Percentiles rank a stretch among this genome's conserved stretches.
Conservation (phyloP, 2,329 filamentous ascomycete genomes). For the Lecanicillium sp. region DNA sequence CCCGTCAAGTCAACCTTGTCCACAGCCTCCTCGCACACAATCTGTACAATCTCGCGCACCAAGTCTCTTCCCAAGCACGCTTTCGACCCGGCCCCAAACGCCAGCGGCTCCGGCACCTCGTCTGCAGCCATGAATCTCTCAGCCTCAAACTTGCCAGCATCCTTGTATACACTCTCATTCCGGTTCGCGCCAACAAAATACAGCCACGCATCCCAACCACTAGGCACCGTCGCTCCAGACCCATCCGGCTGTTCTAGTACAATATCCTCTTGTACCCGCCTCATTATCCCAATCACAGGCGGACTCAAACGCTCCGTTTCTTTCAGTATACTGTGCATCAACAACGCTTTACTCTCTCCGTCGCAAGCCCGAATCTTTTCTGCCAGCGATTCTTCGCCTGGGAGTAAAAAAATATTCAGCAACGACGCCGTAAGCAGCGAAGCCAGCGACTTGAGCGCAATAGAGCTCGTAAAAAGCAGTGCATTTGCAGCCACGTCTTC, state of each 20-base stretch:
- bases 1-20: neutral
- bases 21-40: neutral
- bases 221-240: neutral
- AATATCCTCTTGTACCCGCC: neutral
- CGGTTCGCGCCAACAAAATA: neutral
- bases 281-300: neutral
- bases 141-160: neutral
- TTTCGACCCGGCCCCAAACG: neutral
- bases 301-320: neutral
- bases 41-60: neutral
- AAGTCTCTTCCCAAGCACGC: neutral
- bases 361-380: neutral
- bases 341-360: neutral
- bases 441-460: neutral
- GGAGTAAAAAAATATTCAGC: neutral
- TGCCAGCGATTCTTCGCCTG: neutral
- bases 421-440: neutral
- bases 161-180: neutral
- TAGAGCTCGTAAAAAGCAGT: neutral
- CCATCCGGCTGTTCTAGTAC: neutral
- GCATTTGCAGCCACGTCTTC: neutral
- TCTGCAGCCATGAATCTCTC: neutral
- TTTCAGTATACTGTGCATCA: neutral
- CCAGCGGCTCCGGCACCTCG: neutral
- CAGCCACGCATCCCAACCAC: neutral